phyloP scores from a whole-genome alignment of 1,139 yeast genomes.

The Nakaseomyces uthaithaninus region DNA sequence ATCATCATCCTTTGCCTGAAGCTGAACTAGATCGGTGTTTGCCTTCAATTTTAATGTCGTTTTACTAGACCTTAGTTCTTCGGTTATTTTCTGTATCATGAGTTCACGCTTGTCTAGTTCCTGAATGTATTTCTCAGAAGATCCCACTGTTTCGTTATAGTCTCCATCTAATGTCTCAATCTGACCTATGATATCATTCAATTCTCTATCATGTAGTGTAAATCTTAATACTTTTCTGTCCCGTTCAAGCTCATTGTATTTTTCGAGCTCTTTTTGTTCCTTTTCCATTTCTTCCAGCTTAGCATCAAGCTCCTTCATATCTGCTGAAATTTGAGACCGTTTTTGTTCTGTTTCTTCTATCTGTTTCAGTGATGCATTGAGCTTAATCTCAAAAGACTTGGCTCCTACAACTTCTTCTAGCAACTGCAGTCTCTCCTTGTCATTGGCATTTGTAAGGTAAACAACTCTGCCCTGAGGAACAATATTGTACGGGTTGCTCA shows the following conservation, averaged over 20 bases:
- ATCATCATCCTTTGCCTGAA: conserved; percentile 39
- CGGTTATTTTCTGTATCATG: conserved; percentile 36
- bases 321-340: conserved; percentile 65
- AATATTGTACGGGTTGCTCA: conserved; percentile 87
- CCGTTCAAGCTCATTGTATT: conserved; percentile 60
- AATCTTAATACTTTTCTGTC: conserved; percentile 67
- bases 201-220: conserved; percentile 69
- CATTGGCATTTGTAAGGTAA: conserved; percentile 80
- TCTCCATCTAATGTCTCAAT: conserved; percentile 56
- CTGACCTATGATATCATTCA: conserved; percentile 50
- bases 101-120: conserved; percentile 46
- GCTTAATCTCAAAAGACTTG: conserved; percentile 73
- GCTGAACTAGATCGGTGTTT: conserved; percentile 46
- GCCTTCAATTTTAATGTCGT: conserved; percentile 38
- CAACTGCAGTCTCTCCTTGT: conserved; percentile 65
- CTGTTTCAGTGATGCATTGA: conserved; percentile 71
- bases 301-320: conserved; percentile 59
- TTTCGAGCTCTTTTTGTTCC: conserved; percentile 69
- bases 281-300: conserved; percentile 70
- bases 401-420: conserved; percentile 96
- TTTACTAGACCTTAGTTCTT: conserved; percentile 25
- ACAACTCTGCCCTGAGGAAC: conserved; percentile 95
- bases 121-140: conserved; percentile 34
- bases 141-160: conserved; percentile 43
- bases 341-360: conserved; percentile 68